Base-by-base conservation (phyloP, 345 rosid genomes). In the Carallia pectinifolia region DNA sequence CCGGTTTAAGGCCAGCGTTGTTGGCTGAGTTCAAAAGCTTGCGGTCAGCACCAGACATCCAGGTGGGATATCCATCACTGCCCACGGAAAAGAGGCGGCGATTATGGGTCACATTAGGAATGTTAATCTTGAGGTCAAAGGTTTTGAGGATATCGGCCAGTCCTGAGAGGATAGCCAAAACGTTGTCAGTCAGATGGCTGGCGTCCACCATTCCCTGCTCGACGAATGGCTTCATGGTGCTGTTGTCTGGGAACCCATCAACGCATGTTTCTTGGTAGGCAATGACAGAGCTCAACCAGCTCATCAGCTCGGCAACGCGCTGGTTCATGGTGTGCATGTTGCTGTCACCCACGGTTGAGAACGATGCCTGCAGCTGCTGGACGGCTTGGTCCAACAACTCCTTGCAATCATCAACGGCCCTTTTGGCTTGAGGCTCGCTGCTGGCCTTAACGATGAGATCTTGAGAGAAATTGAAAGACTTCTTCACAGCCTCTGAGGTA, bases 1-100 rank as follows among this genome's bases (percentile, higher is more conserved):
- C 79, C 0, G 95, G 91, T 38, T 3, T 79, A 61, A 76, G 69
- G 39, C 69, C 69, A n/a, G 48, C 79, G 61, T 69, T 70, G 60
- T 61, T 55, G 10, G 52, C 18, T 8, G 87, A 30, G 30, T 81
- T 86, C 86, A 88, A 58, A 40, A 90, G 88, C 73, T 80, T 87
- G 58, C 93, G 80, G 70, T 90, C 93, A 17, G 80, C 71, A 33
- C 70, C 82, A 4, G 90, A 80, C 69, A 88, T 65, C 98, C 98
- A 92, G 50, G 85, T 53, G 8, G 96, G 98, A 52, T 55, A 71
- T 40, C 76, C 83, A 4, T 70, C 74, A 0, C 70, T 63, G 53
- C 34, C 34, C 34, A 33, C 34, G 2, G 67, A 61, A 19, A 84
- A 82, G 60, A 88, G 84, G 9, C 84, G 83, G 56, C 92, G 89